Evolutionary conservation across 2,329 filamentous ascomycete species (phyloP), one percentile per base, ranked within the genome.

Genomic region (Elsinoe perseae): DNA sequence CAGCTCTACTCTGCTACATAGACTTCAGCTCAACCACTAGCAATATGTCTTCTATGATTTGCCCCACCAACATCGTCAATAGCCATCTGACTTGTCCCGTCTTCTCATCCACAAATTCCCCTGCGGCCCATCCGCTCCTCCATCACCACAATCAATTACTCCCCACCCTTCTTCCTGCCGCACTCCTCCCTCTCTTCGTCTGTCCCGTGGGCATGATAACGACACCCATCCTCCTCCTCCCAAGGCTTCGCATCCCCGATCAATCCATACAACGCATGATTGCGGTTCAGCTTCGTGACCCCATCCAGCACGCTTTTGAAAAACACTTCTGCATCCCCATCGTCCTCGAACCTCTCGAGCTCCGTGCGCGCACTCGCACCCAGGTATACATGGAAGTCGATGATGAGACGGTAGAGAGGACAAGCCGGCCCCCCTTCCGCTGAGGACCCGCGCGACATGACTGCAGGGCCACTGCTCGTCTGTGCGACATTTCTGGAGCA

Each of bases 331-430:
- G 16, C 38, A 42, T 16, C 38, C 38, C 14, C 18, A 21, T 21
- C 14, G n/a, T 16, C 21, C 16, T 42, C 38, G 10, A 42, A 42
- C n/a, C 9, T 21, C 38, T 42, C 38, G n/a, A 34, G 46, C 25
- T 50, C 18, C 12, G 20, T 34, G 10, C 34, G 27, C 28, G 14
- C 34, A 4, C 46, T 28, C 7, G 34, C 9, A 8, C 52, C 46
- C 2, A 46, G 21, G 25, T 54, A 56, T 9, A 60, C 54, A 25
- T 60, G 58, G 12, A 58, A 58, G 18, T 60, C 58, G 0, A 57
- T 44, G 8, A 60, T 36, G 20, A 60, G 25, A 8, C 44, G 34
- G 18, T 56, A 53, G 28, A 60, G 20, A 3, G 34, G 34, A n/a
- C 4, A 32, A 34, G n/a, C n/a, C 46, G 3, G 30, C 9, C 10